Evolutionary conservation across 352 stramenopile species (phyloP).

Genomic region (Thalassiosira exigua): DNA sequence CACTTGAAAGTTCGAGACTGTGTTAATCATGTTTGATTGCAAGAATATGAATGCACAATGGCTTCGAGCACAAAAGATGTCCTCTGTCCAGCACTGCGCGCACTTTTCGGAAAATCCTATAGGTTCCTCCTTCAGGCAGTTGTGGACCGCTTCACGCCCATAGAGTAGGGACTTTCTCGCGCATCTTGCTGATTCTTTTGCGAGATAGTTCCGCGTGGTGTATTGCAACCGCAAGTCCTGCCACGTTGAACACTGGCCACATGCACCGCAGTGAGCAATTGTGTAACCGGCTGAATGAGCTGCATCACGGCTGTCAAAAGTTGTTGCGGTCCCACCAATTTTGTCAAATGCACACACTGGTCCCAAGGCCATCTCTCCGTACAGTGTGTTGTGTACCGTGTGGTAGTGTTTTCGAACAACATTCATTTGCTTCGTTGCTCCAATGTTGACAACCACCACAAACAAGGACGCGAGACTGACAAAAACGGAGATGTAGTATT

Average conservation of each 20-base stretch:
- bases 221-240: slow-evolving; percentile 20
- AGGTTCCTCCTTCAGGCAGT: slow-evolving; percentile 37
- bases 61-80: slow-evolving; percentile 35
- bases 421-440: slow-evolving; percentile 14
- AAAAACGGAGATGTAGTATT: slow-evolving; percentile 8
- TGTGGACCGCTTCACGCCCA: slow-evolving; percentile 25
- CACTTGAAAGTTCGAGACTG: slow-evolving; percentile 41
- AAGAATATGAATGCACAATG: slow-evolving; percentile 55
- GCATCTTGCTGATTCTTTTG: slow-evolving; percentile 16
- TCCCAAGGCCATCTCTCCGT: slow-evolving; percentile 7
- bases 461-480: slow-evolving; percentile 20
- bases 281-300: slow-evolving; percentile 3
- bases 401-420: slow-evolving; percentile 19
- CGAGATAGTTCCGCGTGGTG: slow-evolving; percentile 32
- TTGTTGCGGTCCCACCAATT: slow-evolving; percentile 2
- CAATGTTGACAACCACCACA: slow-evolving; percentile 21
- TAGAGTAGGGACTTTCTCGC: slow-evolving; percentile 26
- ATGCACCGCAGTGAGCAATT: slow-evolving; percentile 22
- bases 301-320: slow-evolving; percentile 6
- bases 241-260: slow-evolving; percentile 15
- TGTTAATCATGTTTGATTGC: slow-evolving; percentile 41
- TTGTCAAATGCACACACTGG: slow-evolving; percentile 28
- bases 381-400: slow-evolving; percentile 6
- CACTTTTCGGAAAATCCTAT: slow-evolving; percentile 46
- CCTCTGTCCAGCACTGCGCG: slow-evolving; percentile 43